Evolutionary conservation across 208 protist species (phyloP).

Genomic region (Crithidia thermophila): DNA sequence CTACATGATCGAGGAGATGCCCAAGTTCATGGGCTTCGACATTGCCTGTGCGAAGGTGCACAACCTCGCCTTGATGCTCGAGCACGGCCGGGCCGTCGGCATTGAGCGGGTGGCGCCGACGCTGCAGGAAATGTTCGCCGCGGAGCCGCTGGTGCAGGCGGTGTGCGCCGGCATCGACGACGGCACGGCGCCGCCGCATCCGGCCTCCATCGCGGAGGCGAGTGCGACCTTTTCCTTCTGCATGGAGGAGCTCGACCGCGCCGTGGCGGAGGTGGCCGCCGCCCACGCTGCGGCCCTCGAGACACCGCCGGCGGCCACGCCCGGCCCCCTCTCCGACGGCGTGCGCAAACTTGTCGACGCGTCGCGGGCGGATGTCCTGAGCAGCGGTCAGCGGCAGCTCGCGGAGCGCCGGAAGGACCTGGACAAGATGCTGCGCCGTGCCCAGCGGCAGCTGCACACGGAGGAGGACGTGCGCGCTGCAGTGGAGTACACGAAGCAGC

Average conservation of each 20-base stretch:
- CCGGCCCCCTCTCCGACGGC: slow-evolving; percentile 50
- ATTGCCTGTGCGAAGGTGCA: slow-evolving; percentile 82
- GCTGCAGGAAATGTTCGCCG: slow-evolving; percentile 60
- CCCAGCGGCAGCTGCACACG: slow-evolving; percentile 67
- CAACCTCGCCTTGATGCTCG: slow-evolving; percentile 69
- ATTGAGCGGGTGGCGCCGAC: slow-evolving; percentile 55
- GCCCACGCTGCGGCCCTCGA: slow-evolving; percentile 20
- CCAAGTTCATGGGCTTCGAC: slow-evolving; percentile 79
- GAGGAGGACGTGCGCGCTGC: slow-evolving; percentile 67
- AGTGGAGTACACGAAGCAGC: slow-evolving; percentile 37
- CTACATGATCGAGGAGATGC: slow-evolving; percentile 82
- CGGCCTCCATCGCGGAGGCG: slow-evolving; percentile 47
- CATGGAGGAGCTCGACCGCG: slow-evolving; percentile 67
- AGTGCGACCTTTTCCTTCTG: slow-evolving; percentile 77
- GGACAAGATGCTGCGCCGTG: slow-evolving; percentile 45
- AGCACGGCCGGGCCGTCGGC: slow-evolving; percentile 52
- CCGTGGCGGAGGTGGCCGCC: slow-evolving; percentile 35
- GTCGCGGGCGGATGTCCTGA: slow-evolving; percentile 38
- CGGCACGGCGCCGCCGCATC: slow-evolving; percentile 29
- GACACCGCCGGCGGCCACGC: slow-evolving; percentile 13
- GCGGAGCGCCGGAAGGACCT: slow-evolving; percentile 47
- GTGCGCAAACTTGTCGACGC: slow-evolving; percentile 32
- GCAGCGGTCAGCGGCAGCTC: slow-evolving; percentile 47
- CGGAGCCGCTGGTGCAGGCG: slow-evolving; percentile 63
- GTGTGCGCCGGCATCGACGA: slow-evolving; percentile 60